Percentiles rank a stretch among this genome's conserved stretches.
Evolutionary conservation across 2,329 filamentous ascomycete genomes (phyloP).

Genomic region (Cladosporium sp.): DNA sequence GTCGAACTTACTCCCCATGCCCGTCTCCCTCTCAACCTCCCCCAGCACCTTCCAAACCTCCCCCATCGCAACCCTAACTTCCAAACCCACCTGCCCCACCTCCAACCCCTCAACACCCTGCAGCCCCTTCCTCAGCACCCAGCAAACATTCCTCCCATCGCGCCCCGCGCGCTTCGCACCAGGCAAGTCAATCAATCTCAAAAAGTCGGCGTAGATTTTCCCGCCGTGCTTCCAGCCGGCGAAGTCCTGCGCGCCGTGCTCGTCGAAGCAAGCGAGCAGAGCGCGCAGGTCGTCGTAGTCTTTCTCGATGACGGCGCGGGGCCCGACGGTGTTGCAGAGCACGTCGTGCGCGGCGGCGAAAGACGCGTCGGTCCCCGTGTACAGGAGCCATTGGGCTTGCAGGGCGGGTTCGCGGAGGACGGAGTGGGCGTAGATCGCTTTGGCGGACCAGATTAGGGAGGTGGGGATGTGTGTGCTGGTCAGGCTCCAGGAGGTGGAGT

Average conservation of each 20-base stretch:
- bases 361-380: slow-evolving; percentile 60
- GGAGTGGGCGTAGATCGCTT: slow-evolving; percentile 75
- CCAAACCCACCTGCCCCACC: slow-evolving; percentile 40
- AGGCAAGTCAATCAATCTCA: slow-evolving; percentile 16
- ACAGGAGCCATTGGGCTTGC: slow-evolving; percentile 77
- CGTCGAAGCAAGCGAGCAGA: slow-evolving; percentile 67
- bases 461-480: slow-evolving; percentile 61
- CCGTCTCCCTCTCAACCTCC: slow-evolving; percentile 52
- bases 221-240: slow-evolving; percentile 75
- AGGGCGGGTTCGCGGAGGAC: slow-evolving; percentile 63
- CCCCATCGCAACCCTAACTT: slow-evolving; percentile 65
- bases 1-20: background rate
- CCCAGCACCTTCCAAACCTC: slow-evolving; percentile 78
- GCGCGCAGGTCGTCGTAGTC: slow-evolving; percentile 68
- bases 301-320: slow-evolving; percentile 73
- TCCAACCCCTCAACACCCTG: slow-evolving; percentile 38
- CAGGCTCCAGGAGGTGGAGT: slow-evolving; percentile 31
- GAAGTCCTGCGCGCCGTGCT: slow-evolving; percentile 48
- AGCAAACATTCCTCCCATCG: slow-evolving; percentile 9
- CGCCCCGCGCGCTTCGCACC: slow-evolving; percentile 2
- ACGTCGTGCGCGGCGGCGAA: slow-evolving; percentile 74
- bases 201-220: slow-evolving; percentile 58
- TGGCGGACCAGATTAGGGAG: slow-evolving; percentile 81
- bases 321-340: slow-evolving; percentile 75
- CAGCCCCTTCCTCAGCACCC: slow-evolving; percentile 32